These are phyloP conservation scores for Linnemannia zychae DNA, from an alignment of 192 early-diverging fungal species.

Conservation along the genomic window DNA sequence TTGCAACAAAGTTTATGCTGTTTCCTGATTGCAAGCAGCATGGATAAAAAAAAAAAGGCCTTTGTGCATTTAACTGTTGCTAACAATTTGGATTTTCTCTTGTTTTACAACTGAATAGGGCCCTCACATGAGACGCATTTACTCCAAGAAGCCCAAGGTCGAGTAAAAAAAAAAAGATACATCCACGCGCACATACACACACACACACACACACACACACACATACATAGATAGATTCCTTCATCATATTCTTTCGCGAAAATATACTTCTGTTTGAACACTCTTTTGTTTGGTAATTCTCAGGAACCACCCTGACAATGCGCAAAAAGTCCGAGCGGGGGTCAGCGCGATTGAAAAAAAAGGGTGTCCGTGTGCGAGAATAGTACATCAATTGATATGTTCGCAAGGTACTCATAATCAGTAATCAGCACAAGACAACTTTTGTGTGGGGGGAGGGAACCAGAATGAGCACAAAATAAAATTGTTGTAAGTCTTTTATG, in stretches of 20 bases:
- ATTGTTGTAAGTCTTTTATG: conserved; percentile 5
- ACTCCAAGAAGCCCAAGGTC: conserved; percentile 40
- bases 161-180: conserved; percentile 38
- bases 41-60: no score
- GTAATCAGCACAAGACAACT: neutral
- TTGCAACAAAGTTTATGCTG: neutral
- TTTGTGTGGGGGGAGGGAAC: neutral
- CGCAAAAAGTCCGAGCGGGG: neutral
- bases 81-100: neutral
- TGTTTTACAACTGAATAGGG: conserved; percentile 20
- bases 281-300: neutral
- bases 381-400: neutral
- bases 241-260: neutral
- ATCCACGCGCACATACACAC: no score
- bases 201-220: no score
- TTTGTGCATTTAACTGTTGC: neutral
- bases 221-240: neutral
- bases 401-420: neutral
- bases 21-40: neutral
- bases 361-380: neutral
- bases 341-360: neutral
- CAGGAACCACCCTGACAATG: neutral
- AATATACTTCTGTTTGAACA: neutral
- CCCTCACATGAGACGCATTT: conserved; percentile 54
- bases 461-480: neutral